Evolutionary conservation across 331 rosid species (phyloP), one percentile per base, ranked within the genome.

Genomic region (Saraca asoca): DNA sequence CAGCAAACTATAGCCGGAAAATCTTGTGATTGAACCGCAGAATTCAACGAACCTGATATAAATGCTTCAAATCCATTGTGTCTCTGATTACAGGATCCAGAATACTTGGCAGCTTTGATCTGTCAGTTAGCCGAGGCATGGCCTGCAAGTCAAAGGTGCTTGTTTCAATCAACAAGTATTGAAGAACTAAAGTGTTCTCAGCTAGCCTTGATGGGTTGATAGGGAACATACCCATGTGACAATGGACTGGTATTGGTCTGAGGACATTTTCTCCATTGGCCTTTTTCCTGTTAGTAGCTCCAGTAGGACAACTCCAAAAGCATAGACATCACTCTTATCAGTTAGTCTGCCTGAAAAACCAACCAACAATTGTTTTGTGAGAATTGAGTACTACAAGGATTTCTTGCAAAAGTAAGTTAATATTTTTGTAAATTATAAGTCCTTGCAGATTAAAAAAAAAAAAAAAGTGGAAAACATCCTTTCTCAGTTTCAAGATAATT

Each of bases 41-140:
- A 19, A 53, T 52, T 71, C 59, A 68, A 68, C 14, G 52, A 59
- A 93, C 96, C 92, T 90, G 98, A 71, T 85, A 93, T 62, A 90
- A 80, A 82, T 93, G 98, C 79, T 90, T 93, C 73, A 87, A 77
- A 83, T 90, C 98, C 96, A 93, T 93, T 2, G 91, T 85, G 76
- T 90, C 37, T 79, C 50, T 80, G 51, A 93, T 90, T 69, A 79
- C 87, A 34, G 79, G 87, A 84, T 93, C 98, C 48, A 93, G 71
- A 68, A 86, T 70, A 67, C 77, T 84, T 31, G 90, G 95, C 74
- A 93, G 95, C 81, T 84, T 87, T 14, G 88, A 79, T 75, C 98
- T 78, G 77, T 93, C 91, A 1, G 91, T 86, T 59, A 93, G 86
- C 76, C 87, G 95, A 55, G 98, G 96, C 85, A 90, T 85, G 59